phyloP scores from a whole-genome alignment of 2,329 filamentous ascomycete genomes.

The Ophiosphaerella herpotricha region DNA sequence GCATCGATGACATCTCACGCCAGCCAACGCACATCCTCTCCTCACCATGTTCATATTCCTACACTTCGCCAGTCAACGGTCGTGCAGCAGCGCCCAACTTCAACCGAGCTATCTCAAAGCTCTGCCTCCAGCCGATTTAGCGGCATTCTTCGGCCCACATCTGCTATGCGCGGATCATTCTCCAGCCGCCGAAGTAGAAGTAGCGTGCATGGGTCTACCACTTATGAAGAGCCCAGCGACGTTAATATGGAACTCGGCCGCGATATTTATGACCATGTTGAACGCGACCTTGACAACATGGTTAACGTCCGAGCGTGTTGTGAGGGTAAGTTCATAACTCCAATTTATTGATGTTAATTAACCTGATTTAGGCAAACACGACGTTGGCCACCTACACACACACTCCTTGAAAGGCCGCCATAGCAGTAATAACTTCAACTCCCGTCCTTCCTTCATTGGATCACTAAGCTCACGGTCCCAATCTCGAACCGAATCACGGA shows the following conservation, averaged over 20 bases:
- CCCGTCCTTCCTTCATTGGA: conserved; percentile 35
- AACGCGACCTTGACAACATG: conserved; percentile 75
- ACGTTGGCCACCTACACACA: conserved; percentile 53
- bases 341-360: conserved; percentile 11
- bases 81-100: conserved; percentile 31
- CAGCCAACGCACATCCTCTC: conserved; percentile 57
- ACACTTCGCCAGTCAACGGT: conserved; percentile 53
- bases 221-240: conserved; percentile 65
- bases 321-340: conserved; percentile 71
- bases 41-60: conserved; percentile 46
- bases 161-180: conserved; percentile 55
- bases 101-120: conserved; percentile 44
- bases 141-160: conserved; percentile 51
- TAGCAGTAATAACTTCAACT: conserved; percentile 24
- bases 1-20: conserved; percentile 79
- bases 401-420: conserved; percentile 40
- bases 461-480: conserved; percentile 43
- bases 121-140: conserved; percentile 53
- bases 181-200: conserved; percentile 53
- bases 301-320: conserved; percentile 98
- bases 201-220: conserved; percentile 36
- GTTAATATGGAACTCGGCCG: conserved; percentile 76
- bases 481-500: conserved; percentile 27
- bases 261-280: conserved; percentile 75
- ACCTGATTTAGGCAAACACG: conserved; percentile 51